Conservation (phyloP, 352 stramenopile species). For the Pelagophyceae sp. region DNA sequence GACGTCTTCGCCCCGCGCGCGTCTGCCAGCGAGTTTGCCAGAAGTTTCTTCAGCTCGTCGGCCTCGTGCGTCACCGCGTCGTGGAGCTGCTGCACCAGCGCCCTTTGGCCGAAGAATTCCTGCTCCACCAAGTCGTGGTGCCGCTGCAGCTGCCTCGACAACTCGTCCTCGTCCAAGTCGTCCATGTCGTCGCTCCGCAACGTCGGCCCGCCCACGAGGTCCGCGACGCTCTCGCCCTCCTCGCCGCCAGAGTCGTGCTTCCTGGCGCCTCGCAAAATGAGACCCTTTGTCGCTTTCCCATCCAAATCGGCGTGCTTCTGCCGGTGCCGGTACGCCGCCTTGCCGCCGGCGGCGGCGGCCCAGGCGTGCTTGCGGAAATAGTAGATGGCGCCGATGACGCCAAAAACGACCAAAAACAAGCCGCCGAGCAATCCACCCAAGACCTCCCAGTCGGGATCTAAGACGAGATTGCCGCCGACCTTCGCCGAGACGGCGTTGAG, state of each 20-base stretch:
- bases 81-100: slow-evolving; percentile 28
- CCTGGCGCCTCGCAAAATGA: slow-evolving; percentile 2
- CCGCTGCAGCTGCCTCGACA: slow-evolving; percentile 31
- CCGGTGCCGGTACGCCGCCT: slow-evolving; percentile 16
- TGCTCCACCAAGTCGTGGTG: slow-evolving; percentile 37
- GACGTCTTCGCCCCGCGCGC: not conserved
- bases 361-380: slow-evolving; percentile 34
- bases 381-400: slow-evolving; percentile 41
- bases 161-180: slow-evolving; percentile 28
- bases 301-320: slow-evolving; percentile 21
- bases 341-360: slow-evolving; percentile 1
- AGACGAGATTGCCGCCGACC: slow-evolving; percentile 59
- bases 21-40: slow-evolving; percentile 9
- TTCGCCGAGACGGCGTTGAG: slow-evolving; percentile 68
- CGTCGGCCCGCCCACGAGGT: not conserved
- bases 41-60: slow-evolving; percentile 32
- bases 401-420: slow-evolving; percentile 58
- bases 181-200: slow-evolving; percentile 18
- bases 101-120: slow-evolving; percentile 29
- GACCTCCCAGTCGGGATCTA: slow-evolving; percentile 72
- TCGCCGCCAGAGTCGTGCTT: not conserved
- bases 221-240: slow-evolving; percentile 9
- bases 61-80: slow-evolving; percentile 31
- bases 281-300: slow-evolving; percentile 17
- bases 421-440: slow-evolving; percentile 62